Base-by-base conservation (phyloP, 805 yeast species). In the Candida arabinofermentans region DNA sequence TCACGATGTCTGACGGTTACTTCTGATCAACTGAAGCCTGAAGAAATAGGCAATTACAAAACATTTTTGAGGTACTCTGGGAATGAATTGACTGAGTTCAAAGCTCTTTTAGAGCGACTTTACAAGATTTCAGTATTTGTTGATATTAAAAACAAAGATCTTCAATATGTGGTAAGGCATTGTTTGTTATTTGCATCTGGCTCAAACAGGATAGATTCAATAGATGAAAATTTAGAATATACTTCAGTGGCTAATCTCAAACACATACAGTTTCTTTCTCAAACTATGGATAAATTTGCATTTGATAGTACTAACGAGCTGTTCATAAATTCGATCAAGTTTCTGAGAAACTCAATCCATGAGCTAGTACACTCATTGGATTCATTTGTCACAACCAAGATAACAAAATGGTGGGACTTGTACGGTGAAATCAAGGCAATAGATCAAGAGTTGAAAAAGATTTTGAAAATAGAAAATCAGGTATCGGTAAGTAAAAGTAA, bases 1-100 rank as follows among this genome's bases (percentile, higher is more conserved):
- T 8, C 21, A 13, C 18, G 26, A 21, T n/a, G 17, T 18, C 23
- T 24, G 4, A 17, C 24, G 26, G 23, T 18, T 14, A 10, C 8
- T 30, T 40, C 45, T 32, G 42, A 33, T n/a, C 29, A 29, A 7
- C n/a, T 66, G 3, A 58, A 52, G 16, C 65, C 65, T 4, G 71
- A 69, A 29, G 67, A 67, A 36, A 55, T 70, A 21, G 59, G 61
- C 12, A 80, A 69, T 38, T 71, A 74, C 40, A 72, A 69, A 36
- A 66, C 67, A 26, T 79, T 79, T 48, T 47, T 78, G 24, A 66
- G 65, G 27, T 77, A 65, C 44, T 70, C 82, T 0, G 41, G 59
- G 18, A 59, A 62, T 8, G 81, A 78, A 48, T 54, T 79, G 16
- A 49, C 47, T 3, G 51, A 49, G 4, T 68, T 67, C 42, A 52